Conservation (phyloP, 2,329 filamentous ascomycete species). For the Niveomyces coronatus region DNA sequence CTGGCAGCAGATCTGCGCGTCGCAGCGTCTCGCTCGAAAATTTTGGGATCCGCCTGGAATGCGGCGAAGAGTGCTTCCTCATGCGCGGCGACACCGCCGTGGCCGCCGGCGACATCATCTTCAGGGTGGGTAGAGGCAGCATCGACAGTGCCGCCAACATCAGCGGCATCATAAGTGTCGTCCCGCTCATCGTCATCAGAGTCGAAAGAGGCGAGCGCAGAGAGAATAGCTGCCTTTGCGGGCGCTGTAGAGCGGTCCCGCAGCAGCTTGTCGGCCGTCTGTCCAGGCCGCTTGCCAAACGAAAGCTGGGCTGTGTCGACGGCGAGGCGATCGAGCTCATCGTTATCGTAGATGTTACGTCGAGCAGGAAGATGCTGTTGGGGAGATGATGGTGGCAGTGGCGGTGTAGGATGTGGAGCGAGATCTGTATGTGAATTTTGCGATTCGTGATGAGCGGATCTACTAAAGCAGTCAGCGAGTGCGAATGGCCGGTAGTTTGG, state of each 20-base stretch:
- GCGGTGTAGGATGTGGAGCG: conserved; percentile 50
- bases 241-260: conserved; percentile 53
- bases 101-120: conserved; percentile 35
- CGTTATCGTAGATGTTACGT: conserved; percentile 69
- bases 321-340: conserved; percentile 64
- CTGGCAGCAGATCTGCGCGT: conserved; percentile 57
- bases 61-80: conserved; percentile 67
- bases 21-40: conserved; percentile 62
- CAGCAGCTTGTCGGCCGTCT: conserved; percentile 63
- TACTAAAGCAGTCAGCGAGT: conserved; percentile 10
- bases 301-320: conserved; percentile 60
- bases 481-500: neutral
- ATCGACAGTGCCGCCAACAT: conserved; percentile 85
- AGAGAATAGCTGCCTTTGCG: conserved; percentile 77
- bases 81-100: conserved; percentile 42
- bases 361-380: conserved; percentile 47
- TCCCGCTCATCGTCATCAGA: conserved; percentile 93
- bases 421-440: conserved; percentile 27
- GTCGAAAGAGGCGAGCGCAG: conserved; percentile 81
- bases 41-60: conserved; percentile 52
- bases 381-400: too few relatives aligned
- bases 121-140: conserved; percentile 45
- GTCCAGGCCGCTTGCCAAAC: conserved; percentile 59
- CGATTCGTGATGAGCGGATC: conserved; percentile 19
- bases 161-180: conserved; percentile 88